Percentiles rank a stretch among this genome's conserved stretches.
These are phyloP conservation scores for Knufia fluminis DNA, from an alignment of 2,329 filamentous ascomycete genomes.

Conservation along the genomic window DNA sequence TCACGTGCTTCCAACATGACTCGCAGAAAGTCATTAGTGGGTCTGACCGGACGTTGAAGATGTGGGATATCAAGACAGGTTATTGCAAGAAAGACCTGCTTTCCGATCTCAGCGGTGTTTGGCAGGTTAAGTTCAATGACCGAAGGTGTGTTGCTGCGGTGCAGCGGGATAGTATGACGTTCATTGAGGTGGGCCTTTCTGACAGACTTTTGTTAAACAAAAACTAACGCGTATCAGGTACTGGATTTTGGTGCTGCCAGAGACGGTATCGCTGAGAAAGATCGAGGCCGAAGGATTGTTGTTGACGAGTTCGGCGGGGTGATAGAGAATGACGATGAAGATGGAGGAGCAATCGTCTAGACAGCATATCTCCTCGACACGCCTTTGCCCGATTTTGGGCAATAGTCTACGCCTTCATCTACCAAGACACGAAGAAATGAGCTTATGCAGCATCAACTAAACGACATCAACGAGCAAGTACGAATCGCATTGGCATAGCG, in stretches of 20 bases:
- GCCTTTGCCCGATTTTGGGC: background rate
- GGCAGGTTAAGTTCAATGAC: conserved; percentile 98
- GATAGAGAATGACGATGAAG: conserved; percentile 22
- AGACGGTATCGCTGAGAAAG: conserved; percentile 68
- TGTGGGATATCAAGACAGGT: conserved; percentile 93
- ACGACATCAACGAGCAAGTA: background rate
- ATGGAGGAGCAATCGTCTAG: background rate
- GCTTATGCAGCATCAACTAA: background rate
- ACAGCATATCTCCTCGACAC: background rate
- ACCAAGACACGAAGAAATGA: background rate
- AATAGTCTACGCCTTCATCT: background rate
- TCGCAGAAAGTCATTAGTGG: conserved; percentile 93
- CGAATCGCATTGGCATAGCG: background rate
- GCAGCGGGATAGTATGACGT: conserved; percentile 83
- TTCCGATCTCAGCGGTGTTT: conserved; percentile 90
- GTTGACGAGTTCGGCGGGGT: conserved; percentile 35
- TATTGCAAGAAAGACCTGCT: conserved; percentile 88
- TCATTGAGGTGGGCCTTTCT: conserved; percentile 66
- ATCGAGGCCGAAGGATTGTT: conserved; percentile 67
- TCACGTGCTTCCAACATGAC: conserved; percentile 98
- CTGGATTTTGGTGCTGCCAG: conserved; percentile 92
- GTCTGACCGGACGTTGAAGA: conserved; percentile 90
- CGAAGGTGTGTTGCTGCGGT: conserved; percentile 92
- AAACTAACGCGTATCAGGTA: no score
- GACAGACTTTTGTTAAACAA: no score